phyloP scores from a whole-genome alignment of 2,329 filamentous ascomycete genomes.

The Hymenoscyphus fraxineus region DNA sequence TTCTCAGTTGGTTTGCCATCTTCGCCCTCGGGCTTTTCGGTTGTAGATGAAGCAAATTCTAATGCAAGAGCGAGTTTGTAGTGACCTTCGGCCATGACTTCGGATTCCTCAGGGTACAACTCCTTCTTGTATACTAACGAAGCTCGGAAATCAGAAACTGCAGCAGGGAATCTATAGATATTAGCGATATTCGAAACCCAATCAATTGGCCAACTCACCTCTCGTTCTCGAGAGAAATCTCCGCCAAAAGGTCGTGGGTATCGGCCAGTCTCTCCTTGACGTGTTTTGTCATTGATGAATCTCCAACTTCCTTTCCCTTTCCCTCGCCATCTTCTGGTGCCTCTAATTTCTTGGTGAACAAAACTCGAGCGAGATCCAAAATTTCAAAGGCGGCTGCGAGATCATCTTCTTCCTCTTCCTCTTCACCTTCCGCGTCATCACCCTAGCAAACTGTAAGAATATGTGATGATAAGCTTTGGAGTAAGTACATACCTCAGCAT shows the following conservation, averaged over 20 bases:
- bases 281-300: conserved; percentile 46
- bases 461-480: conserved; percentile 44
- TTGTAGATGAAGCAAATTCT: conserved; percentile 83
- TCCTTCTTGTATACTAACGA: conserved; percentile 75
- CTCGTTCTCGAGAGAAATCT: conserved; percentile 97
- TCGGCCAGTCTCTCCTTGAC: conserved; percentile 86
- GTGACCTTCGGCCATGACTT: conserved; percentile 88
- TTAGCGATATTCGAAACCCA: conserved; percentile 18
- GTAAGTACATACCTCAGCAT: conserved; percentile 48
- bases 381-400: conserved; percentile 78
- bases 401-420: conserved; percentile 66
- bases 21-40: conserved; percentile 45
- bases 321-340: conserved; percentile 41
- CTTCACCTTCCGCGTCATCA: conserved; percentile 40
- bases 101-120: conserved; percentile 75
- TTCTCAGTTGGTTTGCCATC: conserved; percentile 23
- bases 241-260: conserved; percentile 87
- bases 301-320: conserved; percentile 44
- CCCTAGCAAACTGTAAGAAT: conserved; percentile 40
- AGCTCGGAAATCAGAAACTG: conserved; percentile 77
- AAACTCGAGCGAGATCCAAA: conserved; percentile 71
- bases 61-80: conserved; percentile 94
- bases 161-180: conserved; percentile 64
- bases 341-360: conserved; percentile 57
- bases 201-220: conserved; percentile 44